phyloP scores from a whole-genome alignment of 768 basidiomycete genomes.

The Mycena filopes region DNA sequence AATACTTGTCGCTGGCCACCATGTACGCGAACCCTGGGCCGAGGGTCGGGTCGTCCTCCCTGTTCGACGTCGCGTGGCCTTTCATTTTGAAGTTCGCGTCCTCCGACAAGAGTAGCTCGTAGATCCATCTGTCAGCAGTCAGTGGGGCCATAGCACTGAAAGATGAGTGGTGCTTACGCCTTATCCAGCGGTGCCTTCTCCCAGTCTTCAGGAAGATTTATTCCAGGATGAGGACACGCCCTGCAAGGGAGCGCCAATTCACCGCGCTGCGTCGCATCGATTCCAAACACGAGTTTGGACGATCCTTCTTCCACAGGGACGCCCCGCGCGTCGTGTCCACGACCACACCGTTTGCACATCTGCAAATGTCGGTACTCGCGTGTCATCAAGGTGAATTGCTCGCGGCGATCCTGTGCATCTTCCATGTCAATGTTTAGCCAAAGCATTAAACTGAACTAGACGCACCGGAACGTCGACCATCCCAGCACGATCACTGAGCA shows the following conservation, averaged over 20 bases:
- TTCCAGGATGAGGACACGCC: conserved; percentile 23
- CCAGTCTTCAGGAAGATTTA: conserved; percentile 22
- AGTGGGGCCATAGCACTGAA: too few species aligned
- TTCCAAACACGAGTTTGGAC: not conserved
- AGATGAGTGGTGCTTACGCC: conserved; percentile 1
- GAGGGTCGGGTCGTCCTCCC: conserved; percentile 29
- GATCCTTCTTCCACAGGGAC: not conserved
- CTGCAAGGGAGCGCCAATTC: conserved; percentile 27
- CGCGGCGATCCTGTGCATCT: conserved; percentile 9
- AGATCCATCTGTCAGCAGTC: conserved; percentile 29
- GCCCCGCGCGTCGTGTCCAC: conserved; percentile 6
- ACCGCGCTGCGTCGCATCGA: conserved; percentile 8
- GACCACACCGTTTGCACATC: conserved; percentile 24
- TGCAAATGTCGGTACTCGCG: conserved; percentile 29
- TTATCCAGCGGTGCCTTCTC: conserved; percentile 7
- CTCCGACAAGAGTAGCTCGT: conserved; percentile 14
- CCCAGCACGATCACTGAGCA: conserved; percentile 1
- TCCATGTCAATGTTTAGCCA: not conserved
- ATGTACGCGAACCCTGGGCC: conserved; percentile 31
- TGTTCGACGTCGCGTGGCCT: conserved; percentile 9
- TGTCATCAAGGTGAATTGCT: conserved; percentile 8
- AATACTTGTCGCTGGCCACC: conserved; percentile 23
- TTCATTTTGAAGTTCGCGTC: conserved; percentile 36
- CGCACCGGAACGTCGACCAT: not conserved
- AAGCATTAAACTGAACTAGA: not conserved